Percentiles rank a stretch among this genome's conserved stretches.
phyloP scores from a whole-genome alignment of 1,284 basidiomycete genomes.

The Xanthoconium separans region DNA sequence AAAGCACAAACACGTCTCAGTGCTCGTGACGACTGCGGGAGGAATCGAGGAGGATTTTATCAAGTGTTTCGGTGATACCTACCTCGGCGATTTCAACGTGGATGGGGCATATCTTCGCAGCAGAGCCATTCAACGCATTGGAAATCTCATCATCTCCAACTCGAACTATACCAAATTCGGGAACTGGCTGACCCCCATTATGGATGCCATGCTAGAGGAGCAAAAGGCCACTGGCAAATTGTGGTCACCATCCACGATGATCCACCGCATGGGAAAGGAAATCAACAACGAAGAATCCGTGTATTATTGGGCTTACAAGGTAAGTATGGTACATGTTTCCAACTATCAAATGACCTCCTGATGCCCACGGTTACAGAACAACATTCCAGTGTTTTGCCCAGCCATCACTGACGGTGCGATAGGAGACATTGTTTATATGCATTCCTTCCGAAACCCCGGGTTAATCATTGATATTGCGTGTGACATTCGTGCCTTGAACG shows the following conservation, averaged over 20 bases:
- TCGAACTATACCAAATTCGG: conserved; percentile 99
- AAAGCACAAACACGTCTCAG: conserved; percentile 88
- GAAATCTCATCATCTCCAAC: conserved; percentile 94
- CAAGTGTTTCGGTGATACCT: conserved; percentile 95
- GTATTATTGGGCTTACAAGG: neutral
- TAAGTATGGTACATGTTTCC: neutral
- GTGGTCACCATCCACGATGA: conserved; percentile 83
- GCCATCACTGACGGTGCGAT: neutral
- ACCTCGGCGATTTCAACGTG: conserved; percentile 90
- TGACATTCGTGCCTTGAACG: neutral
- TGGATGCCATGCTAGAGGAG: conserved; percentile 89
- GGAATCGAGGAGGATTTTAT: conserved; percentile 99
- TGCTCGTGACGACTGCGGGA: conserved; percentile 94
- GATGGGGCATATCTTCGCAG: conserved; percentile 86
- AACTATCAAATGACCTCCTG: neutral
- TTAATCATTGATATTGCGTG: neutral
- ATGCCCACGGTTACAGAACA: neutral
- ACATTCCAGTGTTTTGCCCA: neutral
- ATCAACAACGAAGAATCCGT: neutral
- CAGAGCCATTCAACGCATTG: conserved; percentile 93
- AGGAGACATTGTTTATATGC: neutral
- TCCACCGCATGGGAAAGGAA: neutral
- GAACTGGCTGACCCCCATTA: conserved; percentile 95
- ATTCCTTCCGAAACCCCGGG: conserved; percentile 1
- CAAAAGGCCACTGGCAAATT: conserved; percentile 71